Evolutionary conservation across 768 basidiomycete species (phyloP).

Genomic region (Rhodosporidiobolus sp.): DNA sequence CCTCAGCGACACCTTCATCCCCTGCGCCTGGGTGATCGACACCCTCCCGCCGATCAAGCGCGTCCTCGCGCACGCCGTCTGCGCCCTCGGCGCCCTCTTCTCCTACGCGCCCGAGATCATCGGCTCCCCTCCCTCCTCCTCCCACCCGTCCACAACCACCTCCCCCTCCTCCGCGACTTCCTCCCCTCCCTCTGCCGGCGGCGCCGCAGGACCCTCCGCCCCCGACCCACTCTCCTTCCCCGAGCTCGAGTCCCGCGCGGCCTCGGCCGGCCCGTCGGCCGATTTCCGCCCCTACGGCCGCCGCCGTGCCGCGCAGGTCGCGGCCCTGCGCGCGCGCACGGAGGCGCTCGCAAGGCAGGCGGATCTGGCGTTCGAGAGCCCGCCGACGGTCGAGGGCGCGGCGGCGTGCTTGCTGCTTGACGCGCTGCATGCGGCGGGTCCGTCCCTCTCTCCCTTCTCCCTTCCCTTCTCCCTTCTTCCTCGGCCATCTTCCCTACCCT

Average conservation of each 20-base stretch:
- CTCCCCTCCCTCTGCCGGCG: neutral
- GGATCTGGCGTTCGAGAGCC: conserved; percentile 3
- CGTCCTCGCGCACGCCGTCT: conserved; percentile 7
- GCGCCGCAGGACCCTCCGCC: too few relatives aligned
- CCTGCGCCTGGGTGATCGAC: neutral
- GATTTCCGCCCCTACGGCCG: conserved; percentile 14
- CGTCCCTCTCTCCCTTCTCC: neutral
- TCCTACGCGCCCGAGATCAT: conserved; percentile 12
- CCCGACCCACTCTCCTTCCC: neutral
- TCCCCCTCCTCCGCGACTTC: too few relatives aligned
- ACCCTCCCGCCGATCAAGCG: neutral
- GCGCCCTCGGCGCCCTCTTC: conserved; percentile 13
- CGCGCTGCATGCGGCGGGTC: neutral
- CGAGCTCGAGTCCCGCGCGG: neutral
- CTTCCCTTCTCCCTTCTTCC: neutral
- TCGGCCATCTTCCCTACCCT: too few relatives aligned
- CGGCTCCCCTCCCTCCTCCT: neutral
- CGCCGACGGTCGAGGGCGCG: neutral
- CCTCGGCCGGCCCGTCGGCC: neutral
- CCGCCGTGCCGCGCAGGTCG: neutral
- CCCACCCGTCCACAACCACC: too few relatives aligned
- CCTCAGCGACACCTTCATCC: neutral
- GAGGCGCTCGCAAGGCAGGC: neutral
- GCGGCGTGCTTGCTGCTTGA: conserved; percentile 2
- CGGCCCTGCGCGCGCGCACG: neutral